Base-by-base conservation (phyloP, 768 basidiomycete species). In the Lentinus brumalis region DNA sequence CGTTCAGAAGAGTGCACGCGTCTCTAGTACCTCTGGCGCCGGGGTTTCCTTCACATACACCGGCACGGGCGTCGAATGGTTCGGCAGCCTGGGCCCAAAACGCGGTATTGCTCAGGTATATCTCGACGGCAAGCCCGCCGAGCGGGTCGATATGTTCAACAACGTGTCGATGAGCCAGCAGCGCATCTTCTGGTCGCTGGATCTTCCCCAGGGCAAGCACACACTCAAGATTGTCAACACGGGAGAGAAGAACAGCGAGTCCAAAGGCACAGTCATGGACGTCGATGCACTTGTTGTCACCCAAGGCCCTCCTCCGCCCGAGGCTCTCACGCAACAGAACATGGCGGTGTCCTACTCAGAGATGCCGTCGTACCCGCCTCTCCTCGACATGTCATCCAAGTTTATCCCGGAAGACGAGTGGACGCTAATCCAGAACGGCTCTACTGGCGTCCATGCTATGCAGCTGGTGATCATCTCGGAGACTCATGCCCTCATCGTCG, bases 1-100 rank as follows among this genome's bases (percentile, higher is more conserved):
- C 66, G 70, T 84, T 32, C 74, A 79, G 18, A 77, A 81, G 15
- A 81, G 84, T 14, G 72, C 84, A 38, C 81, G 78, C 14, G 79
- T 78, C 68, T 26, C 21, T 26, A 26, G 2, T 1, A 87, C 87
- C 0, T 73, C 76, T 14, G 78, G 78, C 50, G 84, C 89, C 11
- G 73, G 81, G 4, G 75, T 83, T 49, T 76, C 77, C 2, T 82
- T 91, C 72, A 77, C 80, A 3, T 91, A 91, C 72, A 76, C 76
- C n/a, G 91, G 90, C 14, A 88, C 86, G 12, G 88, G 88, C 0
- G 79, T 92, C 64, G 91, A 92, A 73, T 89, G 86, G 86, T 92
- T 91, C 64, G 91, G 91, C 32, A 81, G 78, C 66, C 78, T 75
- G 42, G 84, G 82, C 64, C 76, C 69, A 42, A 70, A 65, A 15